Base-by-base conservation (phyloP, 805 yeast species). In the Candida palmyrensis region DNA sequence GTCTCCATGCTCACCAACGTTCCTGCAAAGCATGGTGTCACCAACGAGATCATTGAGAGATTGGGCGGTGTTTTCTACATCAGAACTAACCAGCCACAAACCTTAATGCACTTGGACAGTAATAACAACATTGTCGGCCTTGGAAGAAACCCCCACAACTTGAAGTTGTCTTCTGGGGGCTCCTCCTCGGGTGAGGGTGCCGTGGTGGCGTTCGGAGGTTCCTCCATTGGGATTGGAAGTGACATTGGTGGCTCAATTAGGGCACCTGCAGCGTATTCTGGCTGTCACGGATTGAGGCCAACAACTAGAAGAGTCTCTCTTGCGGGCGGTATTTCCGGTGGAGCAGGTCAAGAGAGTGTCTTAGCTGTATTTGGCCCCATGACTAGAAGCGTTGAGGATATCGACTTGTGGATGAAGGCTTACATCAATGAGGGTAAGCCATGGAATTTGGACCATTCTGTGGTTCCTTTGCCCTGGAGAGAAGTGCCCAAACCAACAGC, bases 331-430 rank as follows among this genome's bases (percentile, higher is more conserved):
- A 62, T 79, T 41, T 59, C 80, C 27, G 62, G 72, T 28, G 75
- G 77, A 47, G 66, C 68, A 35, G 87, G 83, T 33, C 81, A 77
- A 50, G 83, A 80, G 53, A 64, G 82, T 18, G 76, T 82, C 35
- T 71, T 69, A 22, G 76, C 81, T 11, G 82, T 79, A 17, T 68
- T 68, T 29, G 90, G 89, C 16, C 90, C 90, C 26, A 53, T 82
- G 59, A 68, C 84, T 3, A 69, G 80, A 45, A 58, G 75, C 3
- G 60, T 78, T 29, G 82, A 78, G 4, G 90, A 82, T 55, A 57
- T 82, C 42, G 87, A 81, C 14, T 56, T 75, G 37, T 77, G 78
- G 62, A 81, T 82, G 88, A 67, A 74, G 37, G 40, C 62, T 12
- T 79, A 75, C 51, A 62, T 77, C 44, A 78, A 77, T 48, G 62